phyloP scores from a whole-genome alignment of 78 protist species.

The Dictyostelium capitatum region DNA sequence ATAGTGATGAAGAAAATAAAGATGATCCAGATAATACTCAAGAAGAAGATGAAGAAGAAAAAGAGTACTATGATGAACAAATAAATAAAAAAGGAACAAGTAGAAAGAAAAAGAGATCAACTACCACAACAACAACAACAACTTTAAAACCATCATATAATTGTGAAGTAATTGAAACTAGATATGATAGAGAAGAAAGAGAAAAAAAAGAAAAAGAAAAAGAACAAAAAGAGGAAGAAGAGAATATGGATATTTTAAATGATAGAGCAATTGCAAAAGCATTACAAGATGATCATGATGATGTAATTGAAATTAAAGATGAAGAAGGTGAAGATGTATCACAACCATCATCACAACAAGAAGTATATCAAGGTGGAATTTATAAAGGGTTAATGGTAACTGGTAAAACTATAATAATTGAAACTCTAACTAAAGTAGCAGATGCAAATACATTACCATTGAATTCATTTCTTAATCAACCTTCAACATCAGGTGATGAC shows the following conservation, averaged over 20 bases:
- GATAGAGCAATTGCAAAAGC: background rate
- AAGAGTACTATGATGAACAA: background rate
- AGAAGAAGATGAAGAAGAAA: background rate
- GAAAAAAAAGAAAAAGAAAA: conserved; percentile 15
- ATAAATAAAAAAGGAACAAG: background rate
- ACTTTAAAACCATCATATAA: background rate
- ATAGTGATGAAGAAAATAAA: background rate
- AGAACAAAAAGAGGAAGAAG: background rate
- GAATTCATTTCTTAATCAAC: background rate
- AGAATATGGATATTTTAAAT: background rate
- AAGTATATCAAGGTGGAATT: conserved; percentile 43
- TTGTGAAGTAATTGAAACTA: conserved; percentile 10
- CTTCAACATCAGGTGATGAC: background rate
- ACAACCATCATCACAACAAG: background rate
- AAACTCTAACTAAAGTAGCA: conserved; percentile 24
- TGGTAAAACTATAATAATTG: conserved; percentile 44
- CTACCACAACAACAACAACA: background rate
- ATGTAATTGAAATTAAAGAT: background rate
- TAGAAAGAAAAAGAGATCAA: background rate
- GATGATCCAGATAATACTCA: background rate
- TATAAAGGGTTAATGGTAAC: conserved; percentile 46
- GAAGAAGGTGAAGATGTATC: background rate
- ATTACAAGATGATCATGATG: background rate
- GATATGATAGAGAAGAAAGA: background rate
- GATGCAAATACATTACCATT: background rate